A percentile compares a stretch with the other conserved stretches of the same genome.
Conservation (phyloP, 495 filamentous ascomycete species). For the Hyaloscypha variabilis region DNA sequence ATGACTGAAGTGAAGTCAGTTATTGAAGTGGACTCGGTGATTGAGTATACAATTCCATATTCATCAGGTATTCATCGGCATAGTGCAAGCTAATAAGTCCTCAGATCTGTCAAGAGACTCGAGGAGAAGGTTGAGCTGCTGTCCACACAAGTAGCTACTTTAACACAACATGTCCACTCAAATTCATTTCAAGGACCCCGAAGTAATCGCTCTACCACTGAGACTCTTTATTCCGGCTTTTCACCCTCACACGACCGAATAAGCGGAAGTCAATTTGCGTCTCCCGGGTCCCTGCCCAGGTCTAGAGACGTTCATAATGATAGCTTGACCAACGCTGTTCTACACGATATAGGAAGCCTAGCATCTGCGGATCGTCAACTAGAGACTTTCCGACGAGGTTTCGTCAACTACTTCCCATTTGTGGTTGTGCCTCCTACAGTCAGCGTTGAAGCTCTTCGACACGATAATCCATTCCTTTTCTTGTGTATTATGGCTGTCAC, state of each 20-base stretch:
- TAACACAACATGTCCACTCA: constrained; percentile 20
- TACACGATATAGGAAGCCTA: constrained; percentile 18
- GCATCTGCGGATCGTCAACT: constrained; percentile 32
- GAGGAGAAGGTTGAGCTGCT: constrained; percentile 21
- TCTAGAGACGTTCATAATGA: constrained; percentile 22
- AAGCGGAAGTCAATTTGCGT: constrained; percentile 19
- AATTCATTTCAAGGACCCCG: constrained; percentile 19
- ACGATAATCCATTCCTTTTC: constrained; percentile 34
- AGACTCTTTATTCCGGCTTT: constrained; percentile 21
- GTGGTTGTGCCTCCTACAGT: constrained; percentile 30
- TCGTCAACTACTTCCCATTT: constrained; percentile 39
- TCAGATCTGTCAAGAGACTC: constrained; percentile 22
- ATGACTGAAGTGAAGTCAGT: constrained; percentile 18
- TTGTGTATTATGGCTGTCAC: constrained; percentile 33
- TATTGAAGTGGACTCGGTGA: constrained; percentile 21
- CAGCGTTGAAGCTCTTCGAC: constrained; percentile 33
- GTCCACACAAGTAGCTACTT: constrained; percentile 21
- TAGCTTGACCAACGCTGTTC: constrained; percentile 22
- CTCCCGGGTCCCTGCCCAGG: constrained; percentile 19
- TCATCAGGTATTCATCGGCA: constrained; percentile 20
- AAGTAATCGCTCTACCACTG: constrained; percentile 20
- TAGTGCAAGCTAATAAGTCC: constrained; percentile 17
- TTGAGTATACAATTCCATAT: constrained; percentile 16
- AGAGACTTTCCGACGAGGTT: constrained; percentile 31
- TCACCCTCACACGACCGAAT: constrained; percentile 20